Evolutionary conservation across 2,329 filamentous ascomycete genomes (phyloP).

Genomic region (Bipolaris zeicola): DNA sequence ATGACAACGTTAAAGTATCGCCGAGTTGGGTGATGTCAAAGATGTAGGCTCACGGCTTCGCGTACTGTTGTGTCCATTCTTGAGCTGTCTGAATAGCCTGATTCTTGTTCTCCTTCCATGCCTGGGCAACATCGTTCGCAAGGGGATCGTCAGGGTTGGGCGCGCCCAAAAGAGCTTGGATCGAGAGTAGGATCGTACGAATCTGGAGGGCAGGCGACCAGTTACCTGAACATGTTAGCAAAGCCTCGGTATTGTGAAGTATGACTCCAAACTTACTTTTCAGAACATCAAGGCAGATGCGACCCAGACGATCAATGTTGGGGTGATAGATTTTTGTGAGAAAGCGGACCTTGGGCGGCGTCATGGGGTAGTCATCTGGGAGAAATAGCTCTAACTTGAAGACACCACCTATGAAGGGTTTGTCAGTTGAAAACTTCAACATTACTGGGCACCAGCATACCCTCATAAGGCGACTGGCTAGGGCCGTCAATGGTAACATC

Average conservation of each 20-base stretch:
- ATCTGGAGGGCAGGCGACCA: slow-evolving; percentile 99
- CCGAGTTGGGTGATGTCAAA: not conserved
- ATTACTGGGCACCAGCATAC: slow-evolving; percentile 56
- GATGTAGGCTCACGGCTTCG: slow-evolving; percentile 48
- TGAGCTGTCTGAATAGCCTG: slow-evolving; percentile 89
- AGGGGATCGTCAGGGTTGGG: slow-evolving; percentile 99
- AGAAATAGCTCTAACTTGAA: slow-evolving; percentile 98
- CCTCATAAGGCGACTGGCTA: slow-evolving; percentile 91
- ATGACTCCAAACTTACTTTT: slow-evolving; percentile 71
- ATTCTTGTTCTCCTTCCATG: slow-evolving; percentile 95
- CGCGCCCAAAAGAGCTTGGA: slow-evolving; percentile 92
- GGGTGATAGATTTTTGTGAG: slow-evolving; percentile 99
- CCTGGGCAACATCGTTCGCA: slow-evolving; percentile 94
- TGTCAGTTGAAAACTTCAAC: slow-evolving; percentile 13
- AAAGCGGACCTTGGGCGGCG: slow-evolving; percentile 96
- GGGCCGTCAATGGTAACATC: slow-evolving; percentile 96
- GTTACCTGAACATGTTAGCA: slow-evolving; percentile 68
- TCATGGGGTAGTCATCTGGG: slow-evolving; percentile 99
- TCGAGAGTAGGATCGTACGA: slow-evolving; percentile 96
- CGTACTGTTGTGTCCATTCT: slow-evolving; percentile 89
- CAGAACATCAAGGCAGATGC: slow-evolving; percentile 94
- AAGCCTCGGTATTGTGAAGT: not conserved
- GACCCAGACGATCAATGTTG: slow-evolving; percentile 96
- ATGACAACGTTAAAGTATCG: not conserved
- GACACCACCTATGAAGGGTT: slow-evolving; percentile 65